phyloP scores from a whole-genome alignment of 176 grass and related monocot genomes.

The Eragrostis curvula region DNA sequence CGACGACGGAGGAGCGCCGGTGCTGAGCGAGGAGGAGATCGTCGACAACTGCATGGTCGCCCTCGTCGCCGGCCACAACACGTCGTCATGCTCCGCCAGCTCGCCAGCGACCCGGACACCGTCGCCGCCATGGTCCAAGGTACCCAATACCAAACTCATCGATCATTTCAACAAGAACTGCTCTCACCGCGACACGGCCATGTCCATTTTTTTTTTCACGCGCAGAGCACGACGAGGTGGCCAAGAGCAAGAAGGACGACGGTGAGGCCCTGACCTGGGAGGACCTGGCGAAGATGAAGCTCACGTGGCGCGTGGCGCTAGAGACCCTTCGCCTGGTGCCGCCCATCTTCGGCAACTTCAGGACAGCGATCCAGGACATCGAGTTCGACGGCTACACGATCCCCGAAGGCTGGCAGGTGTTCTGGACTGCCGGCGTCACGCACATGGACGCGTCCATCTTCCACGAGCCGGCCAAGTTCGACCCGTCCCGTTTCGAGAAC shows the following conservation, averaged over 20 bases:
- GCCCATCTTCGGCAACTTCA: constrained; percentile 50
- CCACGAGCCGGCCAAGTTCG: constrained; percentile 43
- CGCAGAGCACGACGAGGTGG: constrained; percentile 54
- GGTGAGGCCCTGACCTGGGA: constrained; percentile 50
- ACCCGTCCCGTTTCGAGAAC: constrained; percentile 51
- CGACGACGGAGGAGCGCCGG: not conserved
- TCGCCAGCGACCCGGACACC: constrained; percentile 43
- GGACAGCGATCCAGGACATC: constrained; percentile 26
- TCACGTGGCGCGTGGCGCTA: constrained; percentile 44
- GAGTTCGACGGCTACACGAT: constrained; percentile 54
- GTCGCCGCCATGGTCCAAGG: constrained; percentile 40
- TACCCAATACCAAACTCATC: too few relatives aligned
- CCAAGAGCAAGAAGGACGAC: constrained; percentile 11
- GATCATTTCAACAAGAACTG: not conserved
- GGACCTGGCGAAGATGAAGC: constrained; percentile 50
- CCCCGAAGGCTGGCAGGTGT: constrained; percentile 65
- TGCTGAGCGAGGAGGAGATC: constrained; percentile 60
- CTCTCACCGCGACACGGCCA: not conserved
- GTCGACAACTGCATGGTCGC: constrained; percentile 50
- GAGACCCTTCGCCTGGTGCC: constrained; percentile 43
- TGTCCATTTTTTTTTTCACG: not conserved
- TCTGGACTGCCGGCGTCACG: constrained; percentile 48
- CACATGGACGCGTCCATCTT: constrained; percentile 55
- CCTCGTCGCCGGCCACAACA: constrained; percentile 49
- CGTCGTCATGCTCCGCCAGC: constrained; percentile 61